A percentile compares a stretch with the other conserved stretches of the same genome.
Conservation (phyloP, 2,329 filamentous ascomycete species). For the Penicillium italicum region DNA sequence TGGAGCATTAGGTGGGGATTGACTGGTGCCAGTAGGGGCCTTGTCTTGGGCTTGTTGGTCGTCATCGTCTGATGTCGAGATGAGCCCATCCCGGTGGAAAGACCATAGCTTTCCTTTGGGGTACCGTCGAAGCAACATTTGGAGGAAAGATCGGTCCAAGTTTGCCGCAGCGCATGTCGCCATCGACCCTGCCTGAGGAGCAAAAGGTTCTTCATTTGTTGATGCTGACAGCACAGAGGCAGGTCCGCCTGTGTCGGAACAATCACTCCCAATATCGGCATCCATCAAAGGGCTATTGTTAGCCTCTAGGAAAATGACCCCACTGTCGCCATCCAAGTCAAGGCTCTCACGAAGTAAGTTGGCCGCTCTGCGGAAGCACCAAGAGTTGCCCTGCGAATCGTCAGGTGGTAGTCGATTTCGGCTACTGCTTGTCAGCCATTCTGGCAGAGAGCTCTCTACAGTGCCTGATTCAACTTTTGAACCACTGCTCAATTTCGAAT, state of each 20-base stretch:
- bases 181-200: constrained; percentile 29
- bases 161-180: constrained; percentile 29
- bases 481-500: neutral
- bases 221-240: constrained; percentile 36
- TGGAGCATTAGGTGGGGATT: constrained; percentile 4
- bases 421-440: constrained; percentile 32
- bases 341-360: constrained; percentile 49
- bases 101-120: constrained; percentile 49
- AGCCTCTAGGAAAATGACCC: constrained; percentile 41
- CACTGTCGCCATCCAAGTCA: constrained; percentile 45
- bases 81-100: constrained; percentile 43
- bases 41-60: constrained; percentile 28
- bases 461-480: constrained; percentile 28
- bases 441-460: constrained; percentile 29
- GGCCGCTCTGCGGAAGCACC: constrained; percentile 49
- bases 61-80: constrained; percentile 48
- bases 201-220: constrained; percentile 37
- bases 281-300: constrained; percentile 29
- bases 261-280: constrained; percentile 30
- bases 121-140: constrained; percentile 43
- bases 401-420: constrained; percentile 27
- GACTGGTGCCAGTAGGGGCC: constrained; percentile 3
- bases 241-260: constrained; percentile 28
- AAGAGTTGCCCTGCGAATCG: constrained; percentile 38
- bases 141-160: constrained; percentile 33